A percentile compares a stretch with the other conserved stretches of the same genome.
phyloP scores from a whole-genome alignment of 140 eudicot genomes.

The Oenanthe javanica region DNA sequence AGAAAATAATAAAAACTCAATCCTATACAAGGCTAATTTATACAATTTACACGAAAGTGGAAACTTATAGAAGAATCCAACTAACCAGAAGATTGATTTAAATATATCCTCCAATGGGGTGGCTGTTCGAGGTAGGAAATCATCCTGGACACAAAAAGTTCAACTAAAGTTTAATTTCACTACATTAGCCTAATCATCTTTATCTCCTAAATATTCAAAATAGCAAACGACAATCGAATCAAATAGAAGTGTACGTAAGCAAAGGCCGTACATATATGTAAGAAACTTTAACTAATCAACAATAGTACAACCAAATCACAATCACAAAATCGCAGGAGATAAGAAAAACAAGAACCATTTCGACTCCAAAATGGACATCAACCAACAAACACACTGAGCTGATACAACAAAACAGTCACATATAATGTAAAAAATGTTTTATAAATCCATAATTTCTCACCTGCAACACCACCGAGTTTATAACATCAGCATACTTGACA shows the following conservation, averaged over 20 bases:
- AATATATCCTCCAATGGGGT: conserved; percentile 90
- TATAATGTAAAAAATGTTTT: background rate
- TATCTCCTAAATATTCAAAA: background rate
- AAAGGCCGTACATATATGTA: background rate
- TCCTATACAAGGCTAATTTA: conserved; percentile 21
- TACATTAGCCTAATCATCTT: background rate
- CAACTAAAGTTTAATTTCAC: background rate
- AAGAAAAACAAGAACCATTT: background rate
- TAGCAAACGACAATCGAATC: background rate
- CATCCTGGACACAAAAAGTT: conserved; percentile 46
- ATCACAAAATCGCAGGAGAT: background rate
- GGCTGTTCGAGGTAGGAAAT: conserved; percentile 83
- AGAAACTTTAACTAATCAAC: background rate
- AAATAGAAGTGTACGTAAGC: background rate
- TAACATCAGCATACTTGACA: conserved; percentile 52
- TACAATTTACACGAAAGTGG: background rate
- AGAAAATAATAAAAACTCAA: conserved; percentile 23
- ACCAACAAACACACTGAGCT: background rate
- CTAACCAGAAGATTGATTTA: conserved; percentile 80
- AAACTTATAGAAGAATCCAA: conserved; percentile 4
- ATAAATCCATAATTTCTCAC: conserved; percentile 8
- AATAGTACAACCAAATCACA: background rate
- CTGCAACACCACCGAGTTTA: conserved; percentile 40
- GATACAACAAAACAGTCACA: background rate
- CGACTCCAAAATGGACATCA: background rate